Evolutionary conservation across 2,329 filamentous ascomycete species (phyloP), one percentile per base, ranked within the genome.

Genomic region (Endoconidiophora polonica): DNA sequence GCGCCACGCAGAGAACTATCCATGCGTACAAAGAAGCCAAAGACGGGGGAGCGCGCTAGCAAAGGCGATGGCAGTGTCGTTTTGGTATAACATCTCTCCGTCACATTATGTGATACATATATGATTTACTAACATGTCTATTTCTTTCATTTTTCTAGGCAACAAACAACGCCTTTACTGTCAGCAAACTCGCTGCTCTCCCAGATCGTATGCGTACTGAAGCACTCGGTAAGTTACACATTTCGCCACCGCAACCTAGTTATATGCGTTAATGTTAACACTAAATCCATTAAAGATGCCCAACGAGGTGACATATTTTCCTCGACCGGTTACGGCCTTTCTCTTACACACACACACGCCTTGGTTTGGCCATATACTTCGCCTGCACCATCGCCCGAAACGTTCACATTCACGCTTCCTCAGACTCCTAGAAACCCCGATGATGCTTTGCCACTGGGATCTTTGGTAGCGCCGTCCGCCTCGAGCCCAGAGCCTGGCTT

Each of bases 291-390:
- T 33, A 50, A 57, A 85, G 80, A 67, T 53, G 71, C 71, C 55
- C 77, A 83, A 62, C 75, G 78, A 59, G 82, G 80, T 59, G 73
- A 76, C 29, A 70, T 86, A 53, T 76, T 77, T 62, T 76, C 73
- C 39, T 74, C 70, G 54, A 77, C 67, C 60, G 83, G 77, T 56
- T 86, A 88, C 60, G 88, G 85, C 45, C 72, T 96, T 50, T 81
- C 79, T 44, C 71, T 96, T 50, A 93, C 86, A 6, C 78, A 81
- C 56, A 79, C 81, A 5, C 80, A 88, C 60, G 91, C 88, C 57
- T 75, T 93, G 54, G 78, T 94, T 46, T 98, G 91, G 91, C 82
- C 86, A 14, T 96, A 96, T 65, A 78, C 78, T 24, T 70, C 73
- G n/a, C 72, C 74, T 22, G 72, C 75, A 33, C 68, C 76, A 47